Conservation (phyloP, 1,284 basidiomycete species). For the Ceratobasidium sp. region DNA sequence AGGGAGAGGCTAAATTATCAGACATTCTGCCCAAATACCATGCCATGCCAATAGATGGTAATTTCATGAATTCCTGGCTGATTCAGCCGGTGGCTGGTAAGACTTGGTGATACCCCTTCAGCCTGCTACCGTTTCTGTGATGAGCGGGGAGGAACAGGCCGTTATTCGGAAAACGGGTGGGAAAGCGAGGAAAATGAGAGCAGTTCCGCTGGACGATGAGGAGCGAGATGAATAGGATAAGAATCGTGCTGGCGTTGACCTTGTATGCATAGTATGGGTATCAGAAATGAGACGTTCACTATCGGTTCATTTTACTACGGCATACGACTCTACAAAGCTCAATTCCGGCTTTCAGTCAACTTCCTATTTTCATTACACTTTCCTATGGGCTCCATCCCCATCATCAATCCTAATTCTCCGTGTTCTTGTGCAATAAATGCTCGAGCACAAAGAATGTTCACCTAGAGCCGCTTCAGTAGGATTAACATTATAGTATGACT, state of each 20-base stretch:
- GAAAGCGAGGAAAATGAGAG: conserved; percentile 64
- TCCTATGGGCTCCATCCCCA: conserved; percentile 71
- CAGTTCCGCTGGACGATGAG: conserved; percentile 32
- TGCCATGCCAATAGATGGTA: too few relatives aligned
- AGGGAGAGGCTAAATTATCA: too few relatives aligned
- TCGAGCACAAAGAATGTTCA: conserved; percentile 88
- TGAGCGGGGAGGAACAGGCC: conserved; percentile 75
- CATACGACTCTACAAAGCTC: too few relatives aligned
- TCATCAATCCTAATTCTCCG: conserved; percentile 82
- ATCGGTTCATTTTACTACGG: too few relatives aligned
- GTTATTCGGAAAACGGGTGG: conserved; percentile 67
- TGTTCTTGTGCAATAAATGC: conserved; percentile 79
- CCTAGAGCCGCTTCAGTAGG: conserved; percentile 70
- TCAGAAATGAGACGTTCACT: not conserved
- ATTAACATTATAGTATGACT: too few relatives aligned
- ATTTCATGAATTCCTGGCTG: too few relatives aligned
- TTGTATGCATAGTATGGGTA: not conserved
- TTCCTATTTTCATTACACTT: conserved; percentile 70
- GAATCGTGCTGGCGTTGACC: not conserved
- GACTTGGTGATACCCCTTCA: too few relatives aligned
- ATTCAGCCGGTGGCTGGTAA: too few relatives aligned
- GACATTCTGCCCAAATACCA: too few relatives aligned
- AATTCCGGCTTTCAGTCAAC: conserved; percentile 52
- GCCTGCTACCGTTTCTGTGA: too few relatives aligned
- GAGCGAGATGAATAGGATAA: conserved; percentile 5